Conservation (phyloP, 2,329 filamentous ascomycete genomes). For the Pseudocercospora crystallina region DNA sequence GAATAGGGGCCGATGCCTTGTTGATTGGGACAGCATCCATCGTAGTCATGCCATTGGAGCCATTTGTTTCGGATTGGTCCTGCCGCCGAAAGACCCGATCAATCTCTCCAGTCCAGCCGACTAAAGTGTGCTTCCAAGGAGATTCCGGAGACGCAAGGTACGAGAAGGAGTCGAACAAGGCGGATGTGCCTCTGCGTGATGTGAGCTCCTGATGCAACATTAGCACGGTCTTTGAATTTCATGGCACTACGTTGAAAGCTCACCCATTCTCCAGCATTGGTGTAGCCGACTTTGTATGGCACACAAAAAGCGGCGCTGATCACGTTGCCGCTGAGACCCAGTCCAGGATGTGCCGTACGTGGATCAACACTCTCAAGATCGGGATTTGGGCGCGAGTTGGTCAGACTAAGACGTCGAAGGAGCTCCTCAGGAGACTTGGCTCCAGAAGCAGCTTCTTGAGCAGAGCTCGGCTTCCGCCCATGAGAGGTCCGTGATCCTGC, state of each 20-base stretch:
- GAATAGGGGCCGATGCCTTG: conserved; percentile 76
- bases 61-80: conserved; percentile 20
- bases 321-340: conserved; percentile 61
- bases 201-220: conserved; percentile 62
- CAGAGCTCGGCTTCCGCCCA: conserved; percentile 30
- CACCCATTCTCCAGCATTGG: conserved; percentile 58
- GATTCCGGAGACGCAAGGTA: conserved; percentile 81
- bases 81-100: conserved; percentile 33
- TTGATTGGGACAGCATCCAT: conserved; percentile 59
- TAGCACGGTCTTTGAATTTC: neutral
- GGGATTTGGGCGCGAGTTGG: conserved; percentile 35
- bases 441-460: conserved; percentile 45
- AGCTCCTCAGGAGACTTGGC: conserved; percentile 51
- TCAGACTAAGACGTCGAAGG: conserved; percentile 53
- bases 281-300: conserved; percentile 59
- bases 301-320: conserved; percentile 66
- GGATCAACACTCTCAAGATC: conserved; percentile 54
- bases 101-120: conserved; percentile 89
- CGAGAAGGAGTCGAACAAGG: conserved; percentile 86
- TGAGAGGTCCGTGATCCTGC: conserved; percentile 1
- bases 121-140: conserved; percentile 86
- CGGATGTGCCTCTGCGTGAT: conserved; percentile 80
- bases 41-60: conserved; percentile 25
- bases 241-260: conserved; percentile 21
- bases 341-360: conserved; percentile 54